phyloP scores from a whole-genome alignment of 2,329 filamentous ascomycete species.

The Aspergillus phoenicis region DNA sequence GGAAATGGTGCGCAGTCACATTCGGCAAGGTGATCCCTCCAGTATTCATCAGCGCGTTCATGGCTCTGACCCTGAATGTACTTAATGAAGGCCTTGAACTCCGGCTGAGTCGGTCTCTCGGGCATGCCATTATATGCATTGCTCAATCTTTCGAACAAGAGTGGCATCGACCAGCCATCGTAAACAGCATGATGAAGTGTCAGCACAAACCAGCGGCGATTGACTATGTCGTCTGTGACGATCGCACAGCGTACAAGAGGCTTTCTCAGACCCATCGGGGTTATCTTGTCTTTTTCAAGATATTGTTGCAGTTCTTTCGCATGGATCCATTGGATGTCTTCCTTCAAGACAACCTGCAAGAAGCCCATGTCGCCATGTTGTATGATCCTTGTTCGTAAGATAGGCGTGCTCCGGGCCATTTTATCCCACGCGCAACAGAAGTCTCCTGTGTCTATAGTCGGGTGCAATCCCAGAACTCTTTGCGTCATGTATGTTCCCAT shows the following conservation, averaged over 20 bases:
- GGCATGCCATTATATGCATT: conserved; percentile 18
- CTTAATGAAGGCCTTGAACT: conserved; percentile 43
- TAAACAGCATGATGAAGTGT: conserved; percentile 51
- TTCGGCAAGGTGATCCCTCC: too few relatives aligned
- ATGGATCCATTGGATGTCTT: not conserved
- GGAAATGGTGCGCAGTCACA: too few relatives aligned
- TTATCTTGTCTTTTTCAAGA: conserved; percentile 11
- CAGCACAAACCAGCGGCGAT: conserved; percentile 38
- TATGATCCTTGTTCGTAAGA: too few relatives aligned
- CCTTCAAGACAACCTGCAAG: not conserved
- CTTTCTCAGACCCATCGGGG: conserved; percentile 24
- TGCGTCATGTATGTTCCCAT: conserved; percentile 44
- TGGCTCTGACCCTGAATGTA: conserved; percentile 22
- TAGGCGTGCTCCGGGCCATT: too few relatives aligned
- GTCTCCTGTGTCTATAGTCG: conserved; percentile 30
- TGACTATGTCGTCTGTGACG: conserved; percentile 8
- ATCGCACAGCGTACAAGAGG: conserved; percentile 24
- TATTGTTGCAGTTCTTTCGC: not conserved
- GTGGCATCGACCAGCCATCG: conserved; percentile 36
- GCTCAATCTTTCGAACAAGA: conserved; percentile 11
- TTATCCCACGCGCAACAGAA: conserved; percentile 43
- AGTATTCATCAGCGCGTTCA: too few relatives aligned
- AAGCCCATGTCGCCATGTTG: not conserved
- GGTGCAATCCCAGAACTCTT: conserved; percentile 34
- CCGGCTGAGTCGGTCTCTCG: conserved; percentile 16